phyloP scores from a whole-genome alignment of 306 rosid species.

The Lupinus albus region DNA sequence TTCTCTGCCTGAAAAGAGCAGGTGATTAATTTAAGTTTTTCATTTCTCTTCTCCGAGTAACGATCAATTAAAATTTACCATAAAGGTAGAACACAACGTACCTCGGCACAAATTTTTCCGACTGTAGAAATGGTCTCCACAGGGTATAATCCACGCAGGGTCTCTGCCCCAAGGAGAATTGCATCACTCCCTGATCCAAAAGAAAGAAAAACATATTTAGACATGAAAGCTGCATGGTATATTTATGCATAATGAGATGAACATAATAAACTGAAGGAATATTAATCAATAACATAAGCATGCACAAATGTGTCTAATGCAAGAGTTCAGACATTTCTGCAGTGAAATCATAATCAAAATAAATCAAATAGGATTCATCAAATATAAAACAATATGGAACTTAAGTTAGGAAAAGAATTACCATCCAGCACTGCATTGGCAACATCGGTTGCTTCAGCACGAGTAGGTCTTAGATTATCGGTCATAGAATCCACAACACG shows the following conservation, averaged over 20 bases:
- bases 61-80: constrained; percentile 1
- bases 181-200: constrained; percentile 83
- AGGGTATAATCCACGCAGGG: constrained; percentile 88
- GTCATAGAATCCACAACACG: constrained; percentile 99
- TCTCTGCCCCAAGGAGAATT: constrained; percentile 95
- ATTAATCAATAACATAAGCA: constrained; percentile 25
- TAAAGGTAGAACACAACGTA: constrained; percentile 35
- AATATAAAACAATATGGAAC: constrained; percentile 25
- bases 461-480: constrained; percentile 93
- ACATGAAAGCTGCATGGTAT: constrained; percentile 28
- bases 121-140: constrained; percentile 86
- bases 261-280: constrained; percentile 29
- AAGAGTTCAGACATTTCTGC: background rate
- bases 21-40: constrained; percentile 20
- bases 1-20: constrained; percentile 76
- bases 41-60: background rate
- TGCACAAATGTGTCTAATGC: background rate
- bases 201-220: constrained; percentile 24
- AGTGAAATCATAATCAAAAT: background rate
- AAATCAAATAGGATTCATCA: constrained; percentile 12
- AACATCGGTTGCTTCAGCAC: constrained; percentile 99
- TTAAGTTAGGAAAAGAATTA: constrained; percentile 26
- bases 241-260: constrained; percentile 24
- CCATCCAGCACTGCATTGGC: constrained; percentile 99
- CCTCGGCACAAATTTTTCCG: constrained; percentile 93